Evolutionary conservation across 2,329 filamentous ascomycete species (phyloP).

Genomic region (Eutypella sp.): DNA sequence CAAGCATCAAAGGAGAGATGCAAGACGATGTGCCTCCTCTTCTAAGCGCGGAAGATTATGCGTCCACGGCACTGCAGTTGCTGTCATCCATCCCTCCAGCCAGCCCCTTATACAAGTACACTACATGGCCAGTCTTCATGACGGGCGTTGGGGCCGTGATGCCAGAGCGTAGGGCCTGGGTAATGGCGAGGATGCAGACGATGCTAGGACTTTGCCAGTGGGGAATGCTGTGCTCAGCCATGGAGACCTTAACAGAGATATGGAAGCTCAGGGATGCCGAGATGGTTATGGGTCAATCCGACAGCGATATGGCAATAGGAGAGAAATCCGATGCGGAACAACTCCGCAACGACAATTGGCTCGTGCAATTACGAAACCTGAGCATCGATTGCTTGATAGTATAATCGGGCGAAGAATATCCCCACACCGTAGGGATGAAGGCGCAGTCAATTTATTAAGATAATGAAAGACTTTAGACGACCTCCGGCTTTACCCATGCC

Average conservation of each 20-base stretch:
- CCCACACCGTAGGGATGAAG: too few species aligned
- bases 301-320: background rate
- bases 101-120: constrained; percentile 53
- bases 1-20: too few species aligned
- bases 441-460: too few species aligned
- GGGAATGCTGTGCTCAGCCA: constrained; percentile 46
- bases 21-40: constrained; percentile 25
- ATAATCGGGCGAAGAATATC: constrained; percentile 15
- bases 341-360: constrained; percentile 27
- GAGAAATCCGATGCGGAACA: background rate
- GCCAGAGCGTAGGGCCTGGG: constrained; percentile 42
- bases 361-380: constrained; percentile 37
- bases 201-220: constrained; percentile 44
- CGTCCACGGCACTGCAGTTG: constrained; percentile 45
- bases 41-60: constrained; percentile 40
- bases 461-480: too few species aligned
- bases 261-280: constrained; percentile 38
- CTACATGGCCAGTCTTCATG: constrained; percentile 56
- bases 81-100: constrained; percentile 42
- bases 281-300: constrained; percentile 3
- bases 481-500: too few species aligned
- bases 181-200: constrained; percentile 41
- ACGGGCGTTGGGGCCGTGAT: constrained; percentile 51
- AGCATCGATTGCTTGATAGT: constrained; percentile 44
- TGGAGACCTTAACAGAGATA: constrained; percentile 43